Evolutionary conservation across 176 grass and related monocot genomes (phyloP).

Genomic region (Oryza meridionalis): DNA sequence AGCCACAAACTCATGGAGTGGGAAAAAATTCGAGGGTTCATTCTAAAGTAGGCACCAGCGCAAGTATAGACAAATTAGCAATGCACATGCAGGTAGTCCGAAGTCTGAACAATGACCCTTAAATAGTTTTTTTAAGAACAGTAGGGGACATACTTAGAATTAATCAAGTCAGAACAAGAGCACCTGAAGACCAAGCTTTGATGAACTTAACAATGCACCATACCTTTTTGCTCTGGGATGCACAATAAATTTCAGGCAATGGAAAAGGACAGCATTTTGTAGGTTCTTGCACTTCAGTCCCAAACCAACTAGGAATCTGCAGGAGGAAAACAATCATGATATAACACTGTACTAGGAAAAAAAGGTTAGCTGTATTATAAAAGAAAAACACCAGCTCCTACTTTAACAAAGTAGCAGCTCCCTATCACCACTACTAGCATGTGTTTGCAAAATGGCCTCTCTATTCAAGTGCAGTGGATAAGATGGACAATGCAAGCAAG

Average conservation of each 20-base stretch:
- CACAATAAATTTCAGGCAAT: slow-evolving; percentile 83
- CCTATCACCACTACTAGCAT: not conserved
- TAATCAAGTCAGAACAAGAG: slow-evolving; percentile 22
- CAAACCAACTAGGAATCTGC: slow-evolving; percentile 94
- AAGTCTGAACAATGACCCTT: not conserved
- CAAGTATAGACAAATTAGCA: not conserved
- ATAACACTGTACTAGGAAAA: not conserved
- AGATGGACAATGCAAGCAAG: slow-evolving; percentile 10
- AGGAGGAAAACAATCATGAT: slow-evolving; percentile 15
- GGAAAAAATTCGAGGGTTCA: not conserved
- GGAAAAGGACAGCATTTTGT: slow-evolving; percentile 74
- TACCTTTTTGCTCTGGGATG: slow-evolving; percentile 89
- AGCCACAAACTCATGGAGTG: not conserved
- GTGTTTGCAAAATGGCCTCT: slow-evolving; percentile 13
- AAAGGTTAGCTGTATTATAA: not conserved
- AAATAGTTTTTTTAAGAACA: not conserved
- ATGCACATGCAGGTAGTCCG: not conserved
- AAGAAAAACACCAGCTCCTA: not conserved
- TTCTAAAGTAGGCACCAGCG: not conserved
- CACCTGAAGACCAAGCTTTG: slow-evolving; percentile 3
- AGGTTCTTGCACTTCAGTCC: slow-evolving; percentile 54
- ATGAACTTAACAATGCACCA: not conserved
- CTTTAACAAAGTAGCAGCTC: not conserved
- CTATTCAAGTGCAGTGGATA: not conserved
- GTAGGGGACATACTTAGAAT: not conserved